Evolutionary conservation across 2,329 filamentous ascomycete genomes (phyloP), one percentile per base, ranked within the genome.

Genomic region (Trichophyton schoenleinii): DNA sequence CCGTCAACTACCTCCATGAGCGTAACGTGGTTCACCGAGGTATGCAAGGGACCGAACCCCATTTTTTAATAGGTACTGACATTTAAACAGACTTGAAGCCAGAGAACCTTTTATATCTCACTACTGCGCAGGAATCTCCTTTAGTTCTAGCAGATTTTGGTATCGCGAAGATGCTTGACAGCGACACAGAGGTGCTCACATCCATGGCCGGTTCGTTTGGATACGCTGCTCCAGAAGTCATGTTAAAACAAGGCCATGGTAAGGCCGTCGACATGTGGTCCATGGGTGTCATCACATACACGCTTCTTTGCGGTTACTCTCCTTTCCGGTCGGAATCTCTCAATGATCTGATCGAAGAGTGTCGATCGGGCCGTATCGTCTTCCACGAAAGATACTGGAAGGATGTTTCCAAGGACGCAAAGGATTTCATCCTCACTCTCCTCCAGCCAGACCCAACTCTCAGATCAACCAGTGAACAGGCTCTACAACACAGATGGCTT

Each of bases 221-320:
- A 60, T 99, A 99, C 70, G 94, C 94, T 20, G 94, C 94, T 1
- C 94, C 94, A 7, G 94, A 99, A 74, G 91, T 99, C 63, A 99
- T 99, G 94, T 81, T 96, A 66, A 96, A 96, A 80, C 86, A 89
- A 71, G 94, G 94, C 20, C 95, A 99, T 73, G 94, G 94, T 72
- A 99, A 97, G 76, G 90, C 94, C 3, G 94, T 97, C 38, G 94
- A 99, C 72, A 96, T 99, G 89, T 99, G 94, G 94, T 97, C 94
- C 2, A 83, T 99, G 76, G 94, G 94, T 64, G 94, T 99, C 70
- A 99, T 99, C 70, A 97, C 94, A 48, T 99, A 99, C 77, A 99
- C 94, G 15, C 81, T 99, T 31, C 87, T 99, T 59, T 99, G 95
- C 73, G 94, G 94, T 67, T 99, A 99, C 79, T 96, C 92, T 52